Base-by-base conservation (phyloP, 495 filamentous ascomycete genomes). In the Aspergillus avenaceus region DNA sequence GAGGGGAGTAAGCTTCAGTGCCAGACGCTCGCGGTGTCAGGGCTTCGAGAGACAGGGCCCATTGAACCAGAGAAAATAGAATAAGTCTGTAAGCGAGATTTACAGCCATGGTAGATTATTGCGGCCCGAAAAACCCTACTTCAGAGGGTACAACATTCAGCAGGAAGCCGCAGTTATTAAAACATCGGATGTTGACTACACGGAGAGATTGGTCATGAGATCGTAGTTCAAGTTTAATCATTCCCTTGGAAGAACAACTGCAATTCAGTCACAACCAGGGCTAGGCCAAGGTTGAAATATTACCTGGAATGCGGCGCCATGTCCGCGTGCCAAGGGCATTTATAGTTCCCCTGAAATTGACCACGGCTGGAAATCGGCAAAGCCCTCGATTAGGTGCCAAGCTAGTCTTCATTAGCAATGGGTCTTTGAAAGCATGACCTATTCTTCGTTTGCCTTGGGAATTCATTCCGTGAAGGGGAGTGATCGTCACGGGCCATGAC, bases 1-100 rank as follows among this genome's bases (percentile, higher is more conserved):
- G 88, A 19, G 83, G 82, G 5, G 76, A 76, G 24, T 45, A 56
- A 12, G 53, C 26, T 21, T 49, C 55, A 41, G 53, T 36, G n/a
- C n/a, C n/a, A 11, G 42, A 37, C 4, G 16, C 52, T 23, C 46
- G 41, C 18, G 42, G 8, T 27, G 12, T 19, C 14, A 48, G 23
- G 6, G n/a, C 21, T 18, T 29, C 18, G 24, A 26, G 42, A 5
- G 43, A 26, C 19, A 31, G 48, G 18, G 40, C 48, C 40, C 38
- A 31, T 8, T 38, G 48, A 2, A 44, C 21, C 25, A 41, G 4
- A 13, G 14, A 6, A 8, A 24, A 42, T 21, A 36, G 3, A 21
- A 50, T 26, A 21, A 21, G 27, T 27, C 22, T 29, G 18, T 19
- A 27, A 6, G 21, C 12, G 6, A 26, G 27, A 9, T 18, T 29